Conservation (phyloP, 164 flowering plant genomes). For the Piper longum region DNA sequence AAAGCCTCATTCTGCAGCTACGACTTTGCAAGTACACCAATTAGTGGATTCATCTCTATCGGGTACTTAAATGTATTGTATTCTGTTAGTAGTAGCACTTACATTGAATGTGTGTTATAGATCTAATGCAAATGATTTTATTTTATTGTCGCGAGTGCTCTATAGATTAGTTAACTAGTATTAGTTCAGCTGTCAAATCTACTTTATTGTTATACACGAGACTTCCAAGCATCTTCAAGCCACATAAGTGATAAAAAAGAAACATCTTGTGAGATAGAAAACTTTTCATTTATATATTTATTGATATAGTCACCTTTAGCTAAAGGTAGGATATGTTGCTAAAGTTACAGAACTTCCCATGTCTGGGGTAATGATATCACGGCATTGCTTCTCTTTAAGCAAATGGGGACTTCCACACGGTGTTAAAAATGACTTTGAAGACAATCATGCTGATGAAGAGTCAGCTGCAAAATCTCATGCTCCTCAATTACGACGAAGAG, state of each 20-base stretch:
- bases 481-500: constrained; percentile 29
- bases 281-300: neutral
- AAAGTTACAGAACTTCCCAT: constrained; percentile 6
- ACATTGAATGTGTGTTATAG: neutral
- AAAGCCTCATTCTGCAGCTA: constrained; percentile 52
- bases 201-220: neutral
- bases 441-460: constrained; percentile 18
- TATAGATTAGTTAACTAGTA: neutral
- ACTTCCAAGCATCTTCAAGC: neutral
- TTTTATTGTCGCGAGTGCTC: too few species aligned
- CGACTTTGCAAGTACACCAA: constrained; percentile 31
- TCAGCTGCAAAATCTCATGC: constrained; percentile 15
- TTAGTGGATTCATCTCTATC: constrained; percentile 15
- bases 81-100: neutral
- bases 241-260: neutral
- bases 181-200: neutral
- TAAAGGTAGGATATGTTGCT: neutral
- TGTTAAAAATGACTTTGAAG: constrained; percentile 13
- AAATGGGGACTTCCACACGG: constrained; percentile 42
- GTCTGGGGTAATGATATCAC: constrained; percentile 1
- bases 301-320: neutral
- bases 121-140: neutral
- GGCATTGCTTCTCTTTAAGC: constrained; percentile 35
- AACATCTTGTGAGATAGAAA: neutral
- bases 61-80: constrained; percentile 4